Evolutionary conservation across 129 eudicot species (phyloP), one percentile per base, ranked within the genome.

Genomic region (Chrysanthemum lavandulifolium): DNA sequence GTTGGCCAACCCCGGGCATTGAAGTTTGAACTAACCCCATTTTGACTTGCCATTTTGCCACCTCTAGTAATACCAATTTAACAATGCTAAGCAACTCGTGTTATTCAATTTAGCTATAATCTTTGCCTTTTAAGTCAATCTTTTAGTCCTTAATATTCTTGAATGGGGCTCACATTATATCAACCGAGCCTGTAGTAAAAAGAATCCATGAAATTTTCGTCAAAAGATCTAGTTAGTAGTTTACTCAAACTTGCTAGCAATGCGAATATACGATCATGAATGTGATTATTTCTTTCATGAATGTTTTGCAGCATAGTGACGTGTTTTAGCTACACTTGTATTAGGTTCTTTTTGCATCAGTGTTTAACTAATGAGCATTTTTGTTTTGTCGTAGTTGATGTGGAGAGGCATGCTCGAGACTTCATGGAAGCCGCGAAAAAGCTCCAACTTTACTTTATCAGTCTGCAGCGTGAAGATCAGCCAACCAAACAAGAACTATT

Each of bases 351-450:
- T 60, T 31, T 29, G 52, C 53, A 63, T 62, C 5, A 10, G 16
- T n/a, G 18, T 31, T 11, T 52, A 16, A 51, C 65, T 51, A 31
- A 54, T 68, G 19, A 57, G 31, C 29, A 23, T 0, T 62, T 66
- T 82, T 55, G 10, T 36, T 8, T 50, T 74, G 61, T 61, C 67
- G 54, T 80, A 94, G 98, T 94, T 90, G 98, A 94, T 81, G 98
- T 93, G 65, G 98, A 93, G 80, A 86, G 98, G 67, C 97, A 93
- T 81, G 97, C 98, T 25, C 86, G 98, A 94, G 97, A 94, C 72
- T 94, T 90, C 72, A 94, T 94, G 98, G 98, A 90, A 68, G 98
- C 98, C 21, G 97, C 98, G 23, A 94, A 90, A 72, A 90, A 90
- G 83, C 93, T 94, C 61, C 98, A 94, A 52, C 85, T 90, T 31